Conservation (phyloP, 176 grass and related monocot species). For the Miscanthus lutarioriparius region DNA sequence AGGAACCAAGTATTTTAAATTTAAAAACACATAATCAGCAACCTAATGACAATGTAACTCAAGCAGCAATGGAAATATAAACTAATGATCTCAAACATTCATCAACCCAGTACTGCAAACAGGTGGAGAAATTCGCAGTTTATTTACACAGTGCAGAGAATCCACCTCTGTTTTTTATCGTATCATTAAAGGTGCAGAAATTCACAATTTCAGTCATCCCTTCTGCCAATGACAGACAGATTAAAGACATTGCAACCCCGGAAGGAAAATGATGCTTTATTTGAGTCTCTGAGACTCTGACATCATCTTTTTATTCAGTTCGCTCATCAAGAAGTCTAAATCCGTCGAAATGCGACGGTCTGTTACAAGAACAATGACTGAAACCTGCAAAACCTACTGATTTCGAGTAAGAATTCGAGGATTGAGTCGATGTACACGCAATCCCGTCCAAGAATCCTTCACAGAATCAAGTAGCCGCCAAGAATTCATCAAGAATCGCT, state of each 20-base stretch:
- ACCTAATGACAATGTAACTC: neutral
- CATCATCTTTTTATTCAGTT: neutral
- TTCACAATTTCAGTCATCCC: neutral
- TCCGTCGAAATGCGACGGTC: constrained; percentile 3
- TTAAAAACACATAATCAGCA: neutral
- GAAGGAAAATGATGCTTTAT: neutral
- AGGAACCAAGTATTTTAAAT: neutral
- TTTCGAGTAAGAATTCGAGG: constrained; percentile 16
- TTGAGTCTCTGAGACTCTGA: neutral
- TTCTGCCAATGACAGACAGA: neutral
- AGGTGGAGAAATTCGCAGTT: neutral
- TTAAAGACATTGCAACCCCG: constrained; percentile 4
- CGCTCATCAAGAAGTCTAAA: neutral
- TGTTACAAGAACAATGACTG: constrained; percentile 13
- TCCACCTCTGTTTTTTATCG: neutral
- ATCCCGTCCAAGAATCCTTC: constrained; percentile 29
- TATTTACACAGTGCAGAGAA: neutral
- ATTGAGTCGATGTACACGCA: constrained; percentile 1
- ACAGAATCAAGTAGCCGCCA: constrained; percentile 15
- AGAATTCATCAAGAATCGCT: constrained; percentile 22
- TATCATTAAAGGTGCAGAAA: neutral
- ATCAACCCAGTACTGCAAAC: neutral
- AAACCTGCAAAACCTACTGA: constrained; percentile 27
- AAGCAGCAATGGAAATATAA: neutral
- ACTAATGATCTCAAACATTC: neutral